phyloP scores from a whole-genome alignment of 2,329 filamentous ascomycete genomes.

The Xenosphaeropsis pyriputrescens region DNA sequence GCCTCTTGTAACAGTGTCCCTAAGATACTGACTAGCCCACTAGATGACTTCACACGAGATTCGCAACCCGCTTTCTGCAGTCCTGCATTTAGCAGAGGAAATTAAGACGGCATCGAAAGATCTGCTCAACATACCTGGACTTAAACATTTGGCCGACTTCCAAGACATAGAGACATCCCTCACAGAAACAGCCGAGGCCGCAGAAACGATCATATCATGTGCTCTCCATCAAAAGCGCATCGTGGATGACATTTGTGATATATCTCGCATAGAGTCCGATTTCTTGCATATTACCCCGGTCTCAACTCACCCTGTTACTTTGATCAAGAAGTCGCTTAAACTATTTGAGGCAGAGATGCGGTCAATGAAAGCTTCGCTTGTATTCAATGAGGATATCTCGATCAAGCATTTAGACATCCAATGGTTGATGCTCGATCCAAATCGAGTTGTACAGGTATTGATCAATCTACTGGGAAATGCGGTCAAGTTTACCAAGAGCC shows the following conservation, averaged over 20 bases:
- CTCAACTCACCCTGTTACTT: slow-evolving; percentile 48
- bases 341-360: slow-evolving; percentile 66
- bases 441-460: slow-evolving; percentile 56
- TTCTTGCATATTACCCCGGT: slow-evolving; percentile 55
- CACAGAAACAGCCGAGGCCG: slow-evolving; percentile 49
- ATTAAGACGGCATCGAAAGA: slow-evolving; percentile 28
- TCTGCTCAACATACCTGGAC: slow-evolving; percentile 16
- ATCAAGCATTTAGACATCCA: slow-evolving; percentile 48
- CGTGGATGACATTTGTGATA: slow-evolving; percentile 48
- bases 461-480: slow-evolving; percentile 63
- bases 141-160: slow-evolving; percentile 23
- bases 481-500: slow-evolving; percentile 49
- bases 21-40: slow-evolving; percentile 17
- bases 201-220: slow-evolving; percentile 65
- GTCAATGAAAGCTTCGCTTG: slow-evolving; percentile 54
- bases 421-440: slow-evolving; percentile 62
- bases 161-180: slow-evolving; percentile 33
- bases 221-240: slow-evolving; percentile 67
- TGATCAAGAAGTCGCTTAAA: slow-evolving; percentile 52
- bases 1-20: too few species aligned
- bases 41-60: slow-evolving; percentile 61
- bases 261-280: slow-evolving; percentile 57
- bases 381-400: slow-evolving; percentile 50
- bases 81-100: slow-evolving; percentile 63
- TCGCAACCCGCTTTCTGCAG: slow-evolving; percentile 63